A percentile compares a stretch with the other conserved stretches of the same genome.
Evolutionary conservation across 441 rosid species (phyloP).

Genomic region (Pelargonium australe): DNA sequence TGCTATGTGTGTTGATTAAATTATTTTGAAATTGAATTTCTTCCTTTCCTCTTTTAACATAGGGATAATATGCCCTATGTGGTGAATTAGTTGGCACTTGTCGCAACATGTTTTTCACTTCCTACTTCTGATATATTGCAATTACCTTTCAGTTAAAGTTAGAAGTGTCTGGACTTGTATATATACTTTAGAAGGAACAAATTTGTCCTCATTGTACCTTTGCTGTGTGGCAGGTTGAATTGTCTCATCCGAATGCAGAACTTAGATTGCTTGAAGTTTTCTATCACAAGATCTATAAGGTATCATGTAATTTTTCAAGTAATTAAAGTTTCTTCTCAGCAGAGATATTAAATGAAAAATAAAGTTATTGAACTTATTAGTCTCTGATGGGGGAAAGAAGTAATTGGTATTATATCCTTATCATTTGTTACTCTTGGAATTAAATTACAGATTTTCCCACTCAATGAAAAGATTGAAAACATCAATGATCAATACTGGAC

Average conservation of each 20-base stretch:
- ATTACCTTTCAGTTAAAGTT: constrained; percentile 2
- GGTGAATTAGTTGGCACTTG: neutral
- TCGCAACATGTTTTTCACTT: neutral
- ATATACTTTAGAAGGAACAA: constrained; percentile 2
- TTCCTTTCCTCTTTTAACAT: neutral
- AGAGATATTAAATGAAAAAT: neutral
- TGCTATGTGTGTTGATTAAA: neutral
- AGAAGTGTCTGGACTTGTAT: neutral
- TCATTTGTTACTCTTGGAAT: constrained; percentile 4
- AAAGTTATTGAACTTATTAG: neutral
- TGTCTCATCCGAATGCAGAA: constrained; percentile 58
- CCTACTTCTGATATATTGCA: neutral
- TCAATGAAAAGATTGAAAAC: constrained; percentile 57
- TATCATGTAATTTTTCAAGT: constrained; percentile 17
- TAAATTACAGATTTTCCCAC: constrained; percentile 56
- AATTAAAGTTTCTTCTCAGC: neutral
- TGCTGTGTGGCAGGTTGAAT: constrained; percentile 46
- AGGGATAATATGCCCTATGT: neutral
- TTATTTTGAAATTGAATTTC: constrained; percentile 3
- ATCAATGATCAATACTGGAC: constrained; percentile 82
- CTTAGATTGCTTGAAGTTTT: constrained; percentile 64
- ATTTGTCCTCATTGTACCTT: constrained; percentile 9
- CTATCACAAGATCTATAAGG: constrained; percentile 72
- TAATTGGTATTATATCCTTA: neutral
- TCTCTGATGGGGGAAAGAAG: neutral